These are phyloP conservation scores for Trichosporon asahii DNA, from an alignment of 1,284 basidiomycete genomes.

Conservation along the genomic window DNA sequence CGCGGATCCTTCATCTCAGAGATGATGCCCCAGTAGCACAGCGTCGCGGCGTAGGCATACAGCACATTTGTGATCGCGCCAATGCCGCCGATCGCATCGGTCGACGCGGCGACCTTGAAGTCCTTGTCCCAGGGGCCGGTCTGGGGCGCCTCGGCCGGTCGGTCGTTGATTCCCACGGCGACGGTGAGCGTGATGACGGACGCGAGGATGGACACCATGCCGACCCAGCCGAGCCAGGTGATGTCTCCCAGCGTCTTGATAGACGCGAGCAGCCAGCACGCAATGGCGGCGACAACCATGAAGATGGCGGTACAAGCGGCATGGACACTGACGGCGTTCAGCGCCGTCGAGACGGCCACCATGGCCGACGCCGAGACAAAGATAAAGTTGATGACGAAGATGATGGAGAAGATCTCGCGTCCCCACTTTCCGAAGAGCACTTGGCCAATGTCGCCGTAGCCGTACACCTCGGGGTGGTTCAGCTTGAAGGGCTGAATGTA, in stretches of 20 bases:
- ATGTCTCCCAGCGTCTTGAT: conserved; percentile 48
- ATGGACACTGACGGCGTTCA: conserved; percentile 50
- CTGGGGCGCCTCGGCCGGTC: conserved; percentile 33
- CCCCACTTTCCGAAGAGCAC: conserved; percentile 29
- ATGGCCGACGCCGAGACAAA: conserved; percentile 31
- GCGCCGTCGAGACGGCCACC: conserved; percentile 44
- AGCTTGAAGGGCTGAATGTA: conserved; percentile 30
- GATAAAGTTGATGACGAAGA: conserved; percentile 27
- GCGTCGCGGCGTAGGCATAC: conserved; percentile 42
- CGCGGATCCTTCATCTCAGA: conserved; percentile 40
- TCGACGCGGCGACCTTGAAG: conserved; percentile 24
- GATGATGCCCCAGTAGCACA: conserved; percentile 26
- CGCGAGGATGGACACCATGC: conserved; percentile 36
- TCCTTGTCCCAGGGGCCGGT: conserved; percentile 33
- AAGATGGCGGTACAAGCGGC: conserved; percentile 48
- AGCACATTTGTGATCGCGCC: conserved; percentile 42
- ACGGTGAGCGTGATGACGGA: conserved; percentile 48
- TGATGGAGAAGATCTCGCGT: conserved; percentile 15
- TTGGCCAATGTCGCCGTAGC: conserved; percentile 33
- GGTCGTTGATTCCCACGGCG: conserved; percentile 47
- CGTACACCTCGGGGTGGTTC: conserved; percentile 29
- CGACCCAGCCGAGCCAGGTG: conserved; percentile 48
- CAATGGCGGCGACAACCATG: conserved; percentile 37
- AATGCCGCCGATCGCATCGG: conserved; percentile 42
- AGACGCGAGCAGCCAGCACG: conserved; percentile 34